Evolutionary conservation across 345 rosid genomes (phyloP).

Genomic region (Brassica rapa): DNA sequence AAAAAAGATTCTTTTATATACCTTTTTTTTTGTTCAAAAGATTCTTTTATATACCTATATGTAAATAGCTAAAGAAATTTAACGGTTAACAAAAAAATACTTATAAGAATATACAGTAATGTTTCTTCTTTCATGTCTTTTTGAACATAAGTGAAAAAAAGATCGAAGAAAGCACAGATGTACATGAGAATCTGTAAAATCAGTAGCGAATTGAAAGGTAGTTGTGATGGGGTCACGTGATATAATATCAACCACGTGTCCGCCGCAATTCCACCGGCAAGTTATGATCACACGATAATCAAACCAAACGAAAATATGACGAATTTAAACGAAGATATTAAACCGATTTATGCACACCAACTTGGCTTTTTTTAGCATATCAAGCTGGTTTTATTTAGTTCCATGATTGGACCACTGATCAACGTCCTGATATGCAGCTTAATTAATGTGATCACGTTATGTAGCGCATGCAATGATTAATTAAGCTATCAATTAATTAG

Average conservation of each 20-base stretch:
- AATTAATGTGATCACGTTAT: constrained; percentile 31
- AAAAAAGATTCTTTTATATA: no score
- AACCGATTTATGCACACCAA: neutral
- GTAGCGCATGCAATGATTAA: constrained; percentile 12
- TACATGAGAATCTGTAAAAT: constrained; percentile 29
- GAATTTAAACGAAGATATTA: neutral
- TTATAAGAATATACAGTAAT: neutral
- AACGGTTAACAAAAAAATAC: no score
- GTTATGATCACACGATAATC: constrained; percentile 21
- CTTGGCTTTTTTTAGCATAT: neutral
- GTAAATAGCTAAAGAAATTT: no score
- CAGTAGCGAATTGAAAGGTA: constrained; percentile 25
- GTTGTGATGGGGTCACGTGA: constrained; percentile 30
- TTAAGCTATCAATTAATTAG: constrained; percentile 25
- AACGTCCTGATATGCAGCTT: constrained; percentile 25
- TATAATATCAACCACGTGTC: constrained; percentile 27
- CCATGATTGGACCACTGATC: constrained; percentile 31
- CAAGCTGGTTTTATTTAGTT: constrained; percentile 7
- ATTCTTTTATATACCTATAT: no score
- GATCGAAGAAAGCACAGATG: constrained; percentile 27
- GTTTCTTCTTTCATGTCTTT: neutral
- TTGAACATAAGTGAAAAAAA: neutral
- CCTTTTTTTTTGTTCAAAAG: no score
- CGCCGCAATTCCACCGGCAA: constrained; percentile 30
- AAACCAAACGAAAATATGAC: neutral